A percentile compares a stretch with the other conserved stretches of the same genome.
These are phyloP conservation scores for Metarhizium humberi DNA, from an alignment of 2,329 filamentous ascomycete species.

Conservation along the genomic window DNA sequence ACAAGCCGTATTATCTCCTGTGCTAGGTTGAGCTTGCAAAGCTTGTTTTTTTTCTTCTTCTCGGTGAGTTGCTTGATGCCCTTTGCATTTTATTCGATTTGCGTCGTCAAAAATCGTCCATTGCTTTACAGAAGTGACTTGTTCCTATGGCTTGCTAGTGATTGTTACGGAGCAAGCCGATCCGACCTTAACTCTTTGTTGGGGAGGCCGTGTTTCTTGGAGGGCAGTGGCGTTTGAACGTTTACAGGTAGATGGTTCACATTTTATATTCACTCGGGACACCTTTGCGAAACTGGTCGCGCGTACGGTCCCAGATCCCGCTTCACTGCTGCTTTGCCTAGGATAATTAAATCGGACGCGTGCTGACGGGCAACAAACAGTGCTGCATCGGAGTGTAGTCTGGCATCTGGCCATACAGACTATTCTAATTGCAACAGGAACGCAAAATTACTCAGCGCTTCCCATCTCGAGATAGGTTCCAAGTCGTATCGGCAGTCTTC, in stretches of 20 bases:
- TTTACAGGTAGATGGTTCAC: neutral
- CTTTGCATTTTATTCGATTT: neutral
- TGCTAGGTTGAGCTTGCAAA: neutral
- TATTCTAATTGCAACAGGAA: neutral
- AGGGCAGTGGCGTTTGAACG: neutral
- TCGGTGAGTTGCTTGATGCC: neutral
- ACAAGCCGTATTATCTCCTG: no score
- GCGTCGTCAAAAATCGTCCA: no score
- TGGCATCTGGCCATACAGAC: neutral
- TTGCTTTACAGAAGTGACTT: neutral
- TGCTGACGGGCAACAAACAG: neutral
- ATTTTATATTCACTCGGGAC: neutral
- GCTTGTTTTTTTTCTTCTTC: neutral
- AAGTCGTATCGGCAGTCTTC: neutral
- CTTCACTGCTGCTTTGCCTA: neutral
- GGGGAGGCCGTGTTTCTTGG: neutral
- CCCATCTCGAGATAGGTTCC: neutral
- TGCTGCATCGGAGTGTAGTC: neutral
- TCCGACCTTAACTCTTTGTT: neutral
- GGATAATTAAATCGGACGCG: neutral
- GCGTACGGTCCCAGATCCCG: neutral
- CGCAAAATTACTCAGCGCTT: neutral
- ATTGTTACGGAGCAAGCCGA: neutral
- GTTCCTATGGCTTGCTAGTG: no score
- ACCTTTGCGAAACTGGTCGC: neutral